These are phyloP conservation scores for Microdochium trichocladiopsis DNA, from an alignment of 2,329 filamentous ascomycete species.

Conservation along the genomic window DNA sequence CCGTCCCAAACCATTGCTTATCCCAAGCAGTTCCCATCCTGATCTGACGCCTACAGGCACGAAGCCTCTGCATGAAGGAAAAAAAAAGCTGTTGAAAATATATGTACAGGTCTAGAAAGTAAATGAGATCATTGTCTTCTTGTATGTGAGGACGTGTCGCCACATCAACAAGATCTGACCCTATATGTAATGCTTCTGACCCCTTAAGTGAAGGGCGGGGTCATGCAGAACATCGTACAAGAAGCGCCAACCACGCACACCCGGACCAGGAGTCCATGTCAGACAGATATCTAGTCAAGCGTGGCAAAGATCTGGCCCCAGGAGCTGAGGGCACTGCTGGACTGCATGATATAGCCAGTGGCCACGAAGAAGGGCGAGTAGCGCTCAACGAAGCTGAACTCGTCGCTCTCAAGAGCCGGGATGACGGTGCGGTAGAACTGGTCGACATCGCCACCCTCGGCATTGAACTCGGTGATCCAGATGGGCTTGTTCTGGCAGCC, in stretches of 20 bases:
- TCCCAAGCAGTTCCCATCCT: no score
- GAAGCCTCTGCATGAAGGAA: no score
- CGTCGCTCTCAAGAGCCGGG: constrained; percentile 36
- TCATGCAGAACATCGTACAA: constrained; percentile 8
- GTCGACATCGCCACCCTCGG: constrained; percentile 34
- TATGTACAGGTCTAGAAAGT: no score
- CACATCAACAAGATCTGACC: not conserved
- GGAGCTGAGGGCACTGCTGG: constrained; percentile 29
- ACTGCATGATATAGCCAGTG: constrained; percentile 32
- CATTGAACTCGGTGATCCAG: constrained; percentile 61
- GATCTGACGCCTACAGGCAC: no score
- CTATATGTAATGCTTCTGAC: constrained; percentile 1
- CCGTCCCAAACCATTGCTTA: no score
- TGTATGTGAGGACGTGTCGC: no score
- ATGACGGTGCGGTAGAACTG: constrained; percentile 43
- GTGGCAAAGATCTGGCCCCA: constrained; percentile 43
- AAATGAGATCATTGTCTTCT: no score
- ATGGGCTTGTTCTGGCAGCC: constrained; percentile 42
- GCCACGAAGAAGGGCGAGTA: constrained; percentile 52
- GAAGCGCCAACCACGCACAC: constrained; percentile 2
- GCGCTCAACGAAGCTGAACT: constrained; percentile 41
- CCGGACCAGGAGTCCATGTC: not conserved
- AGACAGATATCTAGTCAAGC: not conserved
- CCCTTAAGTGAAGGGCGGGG: constrained; percentile 6
- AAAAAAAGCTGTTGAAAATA: no score